These are phyloP conservation scores for Arabis alpina DNA, from an alignment of 345 rosid genomes.

Conservation along the genomic window DNA sequence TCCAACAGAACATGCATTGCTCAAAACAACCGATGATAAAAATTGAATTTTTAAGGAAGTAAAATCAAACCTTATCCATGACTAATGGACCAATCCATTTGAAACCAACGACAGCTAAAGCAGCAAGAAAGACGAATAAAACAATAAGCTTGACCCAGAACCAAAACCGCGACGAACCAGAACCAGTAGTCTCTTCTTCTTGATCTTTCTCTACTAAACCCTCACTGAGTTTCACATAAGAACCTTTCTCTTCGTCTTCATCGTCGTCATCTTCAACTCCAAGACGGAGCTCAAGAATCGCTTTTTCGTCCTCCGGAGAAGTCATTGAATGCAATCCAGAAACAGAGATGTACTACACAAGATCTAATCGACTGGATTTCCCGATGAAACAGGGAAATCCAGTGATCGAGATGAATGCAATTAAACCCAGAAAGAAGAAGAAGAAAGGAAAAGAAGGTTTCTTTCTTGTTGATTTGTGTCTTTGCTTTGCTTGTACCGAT, in stretches of 20 bases:
- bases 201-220: slow-evolving; percentile 42
- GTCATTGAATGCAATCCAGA: slow-evolving; percentile 49
- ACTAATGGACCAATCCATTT: slow-evolving; percentile 88
- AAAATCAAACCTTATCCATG: slow-evolving; percentile 75
- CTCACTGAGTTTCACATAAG: slow-evolving; percentile 51
- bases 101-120: slow-evolving; percentile 62
- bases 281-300: slow-evolving; percentile 48
- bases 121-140: slow-evolving; percentile 51
- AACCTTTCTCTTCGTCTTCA: slow-evolving; percentile 38
- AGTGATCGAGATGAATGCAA: slow-evolving; percentile 28
- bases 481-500: slow-evolving; percentile 28
- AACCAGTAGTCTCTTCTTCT: not conserved
- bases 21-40: not conserved
- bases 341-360: not conserved
- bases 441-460: not conserved
- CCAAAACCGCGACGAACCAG: slow-evolving; percentile 50
- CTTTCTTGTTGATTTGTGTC: slow-evolving; percentile 10
- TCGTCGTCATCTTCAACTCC: slow-evolving; percentile 8
- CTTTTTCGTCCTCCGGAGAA: slow-evolving; percentile 46
- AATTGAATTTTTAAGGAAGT: slow-evolving; percentile 6
- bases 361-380: slow-evolving; percentile 26
- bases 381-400: slow-evolving; percentile 23
- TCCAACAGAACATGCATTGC: slow-evolving; percentile 6
- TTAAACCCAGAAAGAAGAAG: not conserved
- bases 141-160: slow-evolving; percentile 68